Base-by-base conservation (phyloP, 1,139 yeast genomes). In the Hyphopichia pseudoburtonii region DNA sequence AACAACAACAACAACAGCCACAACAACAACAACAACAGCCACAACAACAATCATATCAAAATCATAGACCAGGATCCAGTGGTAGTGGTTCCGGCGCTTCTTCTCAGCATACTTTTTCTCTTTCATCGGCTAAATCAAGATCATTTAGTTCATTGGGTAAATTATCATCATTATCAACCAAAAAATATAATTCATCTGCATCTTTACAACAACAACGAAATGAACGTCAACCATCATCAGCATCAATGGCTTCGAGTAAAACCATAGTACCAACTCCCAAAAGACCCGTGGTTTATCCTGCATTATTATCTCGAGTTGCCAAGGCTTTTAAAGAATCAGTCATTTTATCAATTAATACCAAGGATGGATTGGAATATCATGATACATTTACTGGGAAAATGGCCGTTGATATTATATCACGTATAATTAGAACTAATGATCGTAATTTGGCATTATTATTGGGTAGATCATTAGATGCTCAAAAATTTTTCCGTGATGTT, bases 401-500 rank as follows among this genome's bases (percentile, higher is more conserved):
- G 65, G 96, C 97, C 0, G 96, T 92, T 32, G 97, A 89, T 60
- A 76, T 85, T 18, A 81, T 92, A 41, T 84, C 95, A 43, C 75
- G 85, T 38, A 84, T 92, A 40, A 83, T 92, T 39, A 73, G 95
- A 47, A 90, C 97, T 3, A 86, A 89, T 12, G 98, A 92, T 59
- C 73, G 99, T 44, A 90, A 89, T 51, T 66, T 92, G 54, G 97
- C 97, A 0, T 66, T 92, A 34, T 66, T 92, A 33, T 66, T 94
- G 35, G 98, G 98, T 17, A 74, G 99, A 45, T 85, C 97, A 0
- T 69, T 92, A 43, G 98, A 92, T 62, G 96, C 97, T 1, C 97
- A 92, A 52, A 87, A 87, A 60, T 79, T 88, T 42, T 89, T 92
- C 61, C 96, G 89, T 56, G 98, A 92, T 63, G 97, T 90, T 19